Evolutionary conservation across 352 stramenopile genomes (phyloP), one percentile per base, ranked within the genome.

Genomic region (Globisporangium solare): DNA sequence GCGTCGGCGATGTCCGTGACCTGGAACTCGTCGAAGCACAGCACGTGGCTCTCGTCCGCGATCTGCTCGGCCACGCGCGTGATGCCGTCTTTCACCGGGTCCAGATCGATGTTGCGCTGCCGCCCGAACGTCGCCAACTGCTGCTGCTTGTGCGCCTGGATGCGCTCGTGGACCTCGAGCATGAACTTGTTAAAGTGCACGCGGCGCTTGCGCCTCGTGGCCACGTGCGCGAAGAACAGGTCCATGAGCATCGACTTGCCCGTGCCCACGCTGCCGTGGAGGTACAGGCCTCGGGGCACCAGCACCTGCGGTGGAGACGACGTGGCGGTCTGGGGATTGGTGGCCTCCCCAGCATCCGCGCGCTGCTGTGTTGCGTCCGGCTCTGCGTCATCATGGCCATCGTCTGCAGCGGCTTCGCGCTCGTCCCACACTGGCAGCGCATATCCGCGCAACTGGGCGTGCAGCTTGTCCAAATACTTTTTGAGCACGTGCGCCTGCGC

Each of bases 1-100:
- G 97, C 97, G 71, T 99, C 94, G 2, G 92, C 95, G 60, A 99
- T 92, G 71, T 99, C 95, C 1, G 91, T 98, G 17, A 99, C 89
- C 83, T 99, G 95, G 66, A 99, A 98, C 78, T 99, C 97, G 74
- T 99, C 97, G 58, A 99, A 97, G 77, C 94, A 98, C 24, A 99
- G 73, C 49, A 99, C 39, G 42, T 94, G 88, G 41, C 81, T 85
- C 67, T 98, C 83, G 17, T 76, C 47, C 6, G 92, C 85, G 20
- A 99, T 77, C 58, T 94, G 70, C 22, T 89, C 58, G 14, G 88
- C 94, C 21, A 98, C 89, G 32, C 85, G 63, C 15, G 73, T 60
- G 59, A 92, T 86, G 21, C 84, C 84, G 59, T 96, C 82, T 40
- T 73, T 76, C 52, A 72, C 68, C 18, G 81, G 70, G 59, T 89